Conservation (phyloP, 768 basidiomycete genomes). For the Sarcomyxa edulis region DNA sequence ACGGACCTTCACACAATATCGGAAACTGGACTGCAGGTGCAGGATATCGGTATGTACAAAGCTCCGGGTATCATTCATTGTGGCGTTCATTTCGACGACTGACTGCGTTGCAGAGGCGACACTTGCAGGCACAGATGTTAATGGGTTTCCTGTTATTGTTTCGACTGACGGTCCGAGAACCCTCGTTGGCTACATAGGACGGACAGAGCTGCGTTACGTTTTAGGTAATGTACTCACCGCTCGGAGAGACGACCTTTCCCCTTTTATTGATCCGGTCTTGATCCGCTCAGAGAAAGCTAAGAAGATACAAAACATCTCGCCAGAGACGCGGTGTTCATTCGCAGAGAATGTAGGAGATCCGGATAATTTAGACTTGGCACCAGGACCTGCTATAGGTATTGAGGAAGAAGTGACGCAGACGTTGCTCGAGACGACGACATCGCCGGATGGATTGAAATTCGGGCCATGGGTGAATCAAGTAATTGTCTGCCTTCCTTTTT, state of each 20-base stretch:
- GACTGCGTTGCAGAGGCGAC: conserved; percentile 48
- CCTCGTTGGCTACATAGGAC: conserved; percentile 83
- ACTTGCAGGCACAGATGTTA: conserved; percentile 67
- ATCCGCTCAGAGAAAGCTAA: conserved; percentile 8
- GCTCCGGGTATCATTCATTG: not conserved
- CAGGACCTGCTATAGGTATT: conserved; percentile 47
- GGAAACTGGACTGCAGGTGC: conserved; percentile 71
- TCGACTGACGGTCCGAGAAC: conserved; percentile 52
- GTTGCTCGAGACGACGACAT: conserved; percentile 54
- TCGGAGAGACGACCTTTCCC: no score
- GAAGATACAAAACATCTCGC: conserved; percentile 6
- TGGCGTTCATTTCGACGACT: conserved; percentile 5
- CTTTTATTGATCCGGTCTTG: not conserved
- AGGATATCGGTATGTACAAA: conserved; percentile 64
- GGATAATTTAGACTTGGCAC: conserved; percentile 42
- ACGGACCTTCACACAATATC: conserved; percentile 69
- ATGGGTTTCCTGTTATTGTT: conserved; percentile 92
- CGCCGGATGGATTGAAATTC: conserved; percentile 56
- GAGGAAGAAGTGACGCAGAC: conserved; percentile 69
- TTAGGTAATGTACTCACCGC: conserved; percentile 45
- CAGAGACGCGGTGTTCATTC: conserved; percentile 6
- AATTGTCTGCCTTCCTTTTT: conserved; percentile 14
- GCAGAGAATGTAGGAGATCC: conserved; percentile 37
- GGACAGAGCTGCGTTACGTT: conserved; percentile 81
- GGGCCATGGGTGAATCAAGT: conserved; percentile 97